phyloP scores from a whole-genome alignment of 441 rosid genomes.

The Pelargonium australe region DNA sequence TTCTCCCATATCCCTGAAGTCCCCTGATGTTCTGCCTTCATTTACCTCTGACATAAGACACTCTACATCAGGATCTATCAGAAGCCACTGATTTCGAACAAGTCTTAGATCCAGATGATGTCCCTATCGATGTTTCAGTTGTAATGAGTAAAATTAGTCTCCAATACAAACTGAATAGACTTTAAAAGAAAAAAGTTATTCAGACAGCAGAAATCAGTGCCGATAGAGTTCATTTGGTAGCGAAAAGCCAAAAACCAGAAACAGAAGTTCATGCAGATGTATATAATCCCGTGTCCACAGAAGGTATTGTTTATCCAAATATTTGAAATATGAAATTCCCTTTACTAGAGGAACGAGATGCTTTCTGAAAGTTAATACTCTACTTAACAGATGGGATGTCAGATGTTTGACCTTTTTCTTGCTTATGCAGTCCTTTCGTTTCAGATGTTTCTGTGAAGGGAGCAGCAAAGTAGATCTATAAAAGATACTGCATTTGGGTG shows the following conservation, averaged over 20 bases:
- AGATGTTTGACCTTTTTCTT: neutral
- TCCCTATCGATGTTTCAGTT: constrained; percentile 42
- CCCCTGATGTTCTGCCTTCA: constrained; percentile 83
- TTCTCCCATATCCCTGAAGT: constrained; percentile 87
- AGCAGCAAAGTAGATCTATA: neutral
- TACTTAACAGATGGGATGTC: neutral
- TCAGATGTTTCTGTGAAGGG: neutral
- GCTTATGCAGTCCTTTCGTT: neutral
- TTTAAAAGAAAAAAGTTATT: neutral
- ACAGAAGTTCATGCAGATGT: neutral
- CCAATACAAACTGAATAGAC: neutral
- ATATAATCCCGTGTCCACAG: neutral
- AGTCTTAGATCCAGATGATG: constrained; percentile 92
- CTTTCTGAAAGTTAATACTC: neutral
- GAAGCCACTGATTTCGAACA: constrained; percentile 90
- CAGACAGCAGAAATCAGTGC: neutral
- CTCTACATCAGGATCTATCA: constrained; percentile 77
- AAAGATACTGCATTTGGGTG: neutral
- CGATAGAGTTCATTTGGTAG: constrained; percentile 1
- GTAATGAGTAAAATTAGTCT: constrained; percentile 13
- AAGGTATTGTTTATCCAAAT: neutral
- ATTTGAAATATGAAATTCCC: neutral
- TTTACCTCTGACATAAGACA: constrained; percentile 91
- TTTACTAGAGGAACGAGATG: neutral
- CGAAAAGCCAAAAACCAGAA: neutral